Conservation (phyloP, 768 basidiomycete species). For the Harrya chromipes region DNA sequence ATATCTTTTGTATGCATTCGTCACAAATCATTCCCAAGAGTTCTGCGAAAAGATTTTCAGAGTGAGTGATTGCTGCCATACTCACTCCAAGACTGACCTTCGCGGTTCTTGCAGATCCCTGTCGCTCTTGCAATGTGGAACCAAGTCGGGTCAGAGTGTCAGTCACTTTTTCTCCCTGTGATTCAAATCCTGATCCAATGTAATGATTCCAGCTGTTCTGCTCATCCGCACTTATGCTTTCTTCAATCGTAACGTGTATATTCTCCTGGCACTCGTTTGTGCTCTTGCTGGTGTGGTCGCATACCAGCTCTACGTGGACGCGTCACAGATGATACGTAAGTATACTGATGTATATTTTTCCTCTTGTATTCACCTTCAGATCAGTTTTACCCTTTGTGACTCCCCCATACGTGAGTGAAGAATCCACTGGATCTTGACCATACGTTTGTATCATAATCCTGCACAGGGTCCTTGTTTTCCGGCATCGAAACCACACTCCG, state of each 20-base stretch:
- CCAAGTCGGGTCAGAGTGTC: constrained; percentile 79
- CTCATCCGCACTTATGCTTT: constrained; percentile 85
- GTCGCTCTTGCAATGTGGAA: constrained; percentile 86
- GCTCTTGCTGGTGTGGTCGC: constrained; percentile 72
- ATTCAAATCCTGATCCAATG: constrained; percentile 4
- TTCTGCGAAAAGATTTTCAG: constrained; percentile 70
- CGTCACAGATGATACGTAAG: constrained; percentile 74
- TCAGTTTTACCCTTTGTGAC: constrained; percentile 64
- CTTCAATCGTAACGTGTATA: constrained; percentile 72
- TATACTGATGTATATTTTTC: neutral
- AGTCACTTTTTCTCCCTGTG: constrained; percentile 14
- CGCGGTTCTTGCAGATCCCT: constrained; percentile 51
- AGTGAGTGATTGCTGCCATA: constrained; percentile 34
- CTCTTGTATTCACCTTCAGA: constrained; percentile 6
- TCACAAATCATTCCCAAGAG: constrained; percentile 60
- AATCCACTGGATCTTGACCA: neutral
- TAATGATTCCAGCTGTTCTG: constrained; percentile 53
- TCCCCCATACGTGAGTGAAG: constrained; percentile 52
- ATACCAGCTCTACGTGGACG: constrained; percentile 79
- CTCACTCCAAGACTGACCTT: neutral
- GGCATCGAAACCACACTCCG: constrained; percentile 78
- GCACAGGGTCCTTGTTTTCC: constrained; percentile 73
- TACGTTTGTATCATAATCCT: constrained; percentile 15
- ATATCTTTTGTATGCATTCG: constrained; percentile 74
- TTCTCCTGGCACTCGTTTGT: constrained; percentile 60